Percentiles rank a stretch among this genome's conserved stretches.
These are phyloP conservation scores for Phragmites australis DNA, from an alignment of 176 grass and related monocot genomes.

Conservation along the genomic window DNA sequence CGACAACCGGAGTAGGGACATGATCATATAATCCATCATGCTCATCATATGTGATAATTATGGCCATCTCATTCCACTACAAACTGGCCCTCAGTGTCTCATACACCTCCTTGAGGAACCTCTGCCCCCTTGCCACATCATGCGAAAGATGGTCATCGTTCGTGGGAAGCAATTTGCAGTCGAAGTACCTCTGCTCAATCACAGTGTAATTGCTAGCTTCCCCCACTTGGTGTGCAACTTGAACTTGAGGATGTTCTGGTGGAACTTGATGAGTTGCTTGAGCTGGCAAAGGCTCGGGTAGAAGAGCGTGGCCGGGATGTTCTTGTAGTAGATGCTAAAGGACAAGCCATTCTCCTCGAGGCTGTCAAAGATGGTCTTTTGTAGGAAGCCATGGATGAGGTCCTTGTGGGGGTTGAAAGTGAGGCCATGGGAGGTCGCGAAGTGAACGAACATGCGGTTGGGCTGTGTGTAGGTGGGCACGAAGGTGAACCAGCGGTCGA, in stretches of 20 bases:
- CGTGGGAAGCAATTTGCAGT: conserved; percentile 52
- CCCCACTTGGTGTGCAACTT: conserved; percentile 57
- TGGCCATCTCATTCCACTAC: conserved; percentile 67
- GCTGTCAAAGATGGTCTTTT: conserved; percentile 80
- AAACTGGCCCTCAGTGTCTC: conserved; percentile 67
- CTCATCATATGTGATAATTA: conserved; percentile 73
- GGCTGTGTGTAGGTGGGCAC: conserved; percentile 73
- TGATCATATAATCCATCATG: conserved; percentile 84
- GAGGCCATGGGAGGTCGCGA: conserved; percentile 66
- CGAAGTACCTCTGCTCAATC: too few species aligned
- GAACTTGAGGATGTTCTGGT: conserved; percentile 65
- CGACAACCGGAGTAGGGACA: conserved; percentile 56
- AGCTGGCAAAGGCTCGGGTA: conserved; percentile 61
- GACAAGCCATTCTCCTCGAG: conserved; percentile 58
- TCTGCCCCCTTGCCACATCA: conserved; percentile 58
- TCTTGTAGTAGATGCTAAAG: conserved; percentile 79
- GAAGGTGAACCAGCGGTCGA: conserved; percentile 74
- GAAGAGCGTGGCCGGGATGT: conserved; percentile 70
- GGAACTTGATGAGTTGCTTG: conserved; percentile 66
- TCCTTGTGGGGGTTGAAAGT: conserved; percentile 75
- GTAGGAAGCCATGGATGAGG: conserved; percentile 74
- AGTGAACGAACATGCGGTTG: conserved; percentile 70
- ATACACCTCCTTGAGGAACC: conserved; percentile 72
- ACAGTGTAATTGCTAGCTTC: too few species aligned
- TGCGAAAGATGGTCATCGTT: conserved; percentile 80